Evolutionary conservation across 768 basidiomycete species (phyloP).

Genomic region (Wakefieldia striispora): DNA sequence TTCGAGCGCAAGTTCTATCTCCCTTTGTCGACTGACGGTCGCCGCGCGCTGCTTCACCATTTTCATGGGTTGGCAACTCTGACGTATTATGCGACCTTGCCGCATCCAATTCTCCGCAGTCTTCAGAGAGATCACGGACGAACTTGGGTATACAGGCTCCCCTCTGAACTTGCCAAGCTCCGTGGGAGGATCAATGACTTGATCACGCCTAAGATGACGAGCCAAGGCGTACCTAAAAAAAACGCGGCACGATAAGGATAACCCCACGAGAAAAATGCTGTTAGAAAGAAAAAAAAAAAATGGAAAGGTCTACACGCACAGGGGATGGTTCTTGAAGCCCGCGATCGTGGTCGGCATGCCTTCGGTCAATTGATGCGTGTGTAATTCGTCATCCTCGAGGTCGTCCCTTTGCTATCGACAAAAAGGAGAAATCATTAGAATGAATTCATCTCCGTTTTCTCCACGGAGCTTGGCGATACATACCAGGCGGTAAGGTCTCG

Average conservation of each 20-base stretch:
- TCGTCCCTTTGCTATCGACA: slow-evolving; percentile 80
- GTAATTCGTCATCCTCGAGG: slow-evolving; percentile 86
- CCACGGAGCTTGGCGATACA: slow-evolving; percentile 26
- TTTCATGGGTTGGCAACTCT: slow-evolving; percentile 84
- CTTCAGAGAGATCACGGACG: slow-evolving; percentile 81
- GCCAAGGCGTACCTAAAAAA: slow-evolving; percentile 72
- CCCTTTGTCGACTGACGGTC: slow-evolving; percentile 76
- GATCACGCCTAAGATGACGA: slow-evolving; percentile 84
- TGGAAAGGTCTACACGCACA: slow-evolving; percentile 42
- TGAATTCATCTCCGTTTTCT: slow-evolving; percentile 17
- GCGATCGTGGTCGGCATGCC: slow-evolving; percentile 89
- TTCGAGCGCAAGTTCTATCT: slow-evolving; percentile 57
- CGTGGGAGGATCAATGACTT: slow-evolving; percentile 78
- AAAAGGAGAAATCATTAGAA: slow-evolving; percentile 7
- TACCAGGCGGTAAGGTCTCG: slow-evolving; percentile 82
- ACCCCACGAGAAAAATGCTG: slow-evolving; percentile 25
- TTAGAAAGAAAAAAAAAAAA: slow-evolving; percentile 6
- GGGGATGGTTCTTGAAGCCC: slow-evolving; percentile 95
- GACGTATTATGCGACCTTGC: slow-evolving; percentile 67
- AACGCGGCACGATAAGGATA: slow-evolving; percentile 1
- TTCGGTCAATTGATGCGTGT: slow-evolving; percentile 72
- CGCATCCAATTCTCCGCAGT: slow-evolving; percentile 96
- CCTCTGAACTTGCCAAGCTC: slow-evolving; percentile 92
- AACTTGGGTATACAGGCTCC: slow-evolving; percentile 86
- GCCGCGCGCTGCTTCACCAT: slow-evolving; percentile 81